Percentiles rank a stretch among this genome's conserved stretches.
Conservation (phyloP, 106 monocot species). For the Triglochin maritima region DNA sequence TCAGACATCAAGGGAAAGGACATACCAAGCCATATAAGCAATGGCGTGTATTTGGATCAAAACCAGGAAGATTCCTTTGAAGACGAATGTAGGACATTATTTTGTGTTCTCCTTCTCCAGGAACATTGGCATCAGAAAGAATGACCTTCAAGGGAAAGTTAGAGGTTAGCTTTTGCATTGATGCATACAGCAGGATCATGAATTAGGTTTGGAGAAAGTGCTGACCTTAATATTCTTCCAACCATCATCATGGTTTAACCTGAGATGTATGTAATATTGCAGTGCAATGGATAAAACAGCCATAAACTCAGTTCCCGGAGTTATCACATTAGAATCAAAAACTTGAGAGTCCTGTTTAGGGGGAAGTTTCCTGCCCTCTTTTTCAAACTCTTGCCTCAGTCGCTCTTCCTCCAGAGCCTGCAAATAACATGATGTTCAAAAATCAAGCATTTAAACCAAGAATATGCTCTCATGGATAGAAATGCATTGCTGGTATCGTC, state of each 20-base stretch:
- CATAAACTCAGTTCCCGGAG: slow-evolving; percentile 99
- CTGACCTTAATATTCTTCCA: slow-evolving; percentile 91
- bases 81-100: slow-evolving; percentile 94
- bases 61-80: slow-evolving; percentile 84
- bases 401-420: slow-evolving; percentile 89
- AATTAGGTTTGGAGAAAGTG: background rate
- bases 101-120: slow-evolving; percentile 99
- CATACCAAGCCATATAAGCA: slow-evolving; percentile 97
- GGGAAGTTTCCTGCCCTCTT: slow-evolving; percentile 92
- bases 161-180: too few relatives aligned
- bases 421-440: slow-evolving; percentile 5
- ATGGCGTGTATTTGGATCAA: slow-evolving; percentile 83
- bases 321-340: slow-evolving; percentile 95
- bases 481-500: too few relatives aligned
- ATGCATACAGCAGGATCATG: too few relatives aligned
- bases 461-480: too few relatives aligned
- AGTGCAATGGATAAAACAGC: slow-evolving; percentile 67
- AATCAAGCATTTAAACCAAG: background rate
- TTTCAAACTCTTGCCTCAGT: slow-evolving; percentile 83
- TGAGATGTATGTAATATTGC: slow-evolving; percentile 75
- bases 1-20: slow-evolving; percentile 1
- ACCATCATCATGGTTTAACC: slow-evolving; percentile 74
- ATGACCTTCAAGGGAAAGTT: slow-evolving; percentile 50
- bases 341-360: slow-evolving; percentile 78
- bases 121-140: slow-evolving; percentile 99